Conservation (phyloP, 495 filamentous ascomycete genomes). For the Acidiella bohemica region DNA sequence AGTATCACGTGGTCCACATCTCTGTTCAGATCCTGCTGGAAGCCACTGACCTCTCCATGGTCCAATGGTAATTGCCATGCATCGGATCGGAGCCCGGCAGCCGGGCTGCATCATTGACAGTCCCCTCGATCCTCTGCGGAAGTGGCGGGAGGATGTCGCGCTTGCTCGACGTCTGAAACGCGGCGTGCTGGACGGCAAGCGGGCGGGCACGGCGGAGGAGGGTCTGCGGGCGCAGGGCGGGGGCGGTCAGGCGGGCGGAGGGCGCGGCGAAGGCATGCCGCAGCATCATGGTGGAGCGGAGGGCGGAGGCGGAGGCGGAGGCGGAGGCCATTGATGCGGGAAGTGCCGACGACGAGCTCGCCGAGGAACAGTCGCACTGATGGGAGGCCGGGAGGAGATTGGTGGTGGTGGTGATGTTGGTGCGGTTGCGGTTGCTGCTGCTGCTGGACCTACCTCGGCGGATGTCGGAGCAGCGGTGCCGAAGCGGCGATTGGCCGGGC, state of each 20-base stretch:
- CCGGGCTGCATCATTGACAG: slow-evolving; percentile 70
- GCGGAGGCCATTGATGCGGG: not conserved
- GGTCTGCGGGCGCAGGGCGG: slow-evolving; percentile 12
- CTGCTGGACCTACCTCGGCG: too few species aligned
- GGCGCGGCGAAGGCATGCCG: slow-evolving; percentile 23
- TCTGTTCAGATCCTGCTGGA: not conserved
- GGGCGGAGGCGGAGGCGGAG: slow-evolving; percentile 31
- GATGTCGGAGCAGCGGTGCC: too few species aligned
- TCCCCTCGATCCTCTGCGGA: slow-evolving; percentile 28
- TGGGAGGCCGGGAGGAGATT: too few species aligned
- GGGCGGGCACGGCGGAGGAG: slow-evolving; percentile 17
- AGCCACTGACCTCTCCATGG: slow-evolving; percentile 67
- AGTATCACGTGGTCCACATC: too few species aligned
- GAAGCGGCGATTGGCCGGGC: too few species aligned
- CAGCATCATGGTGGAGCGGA: slow-evolving; percentile 27
- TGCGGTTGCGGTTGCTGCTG: too few species aligned
- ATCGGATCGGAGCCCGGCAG: slow-evolving; percentile 56
- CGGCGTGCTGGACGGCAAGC: slow-evolving; percentile 25
- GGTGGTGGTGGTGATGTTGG: too few species aligned
- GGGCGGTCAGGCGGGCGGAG: slow-evolving; percentile 20
- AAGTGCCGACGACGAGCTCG: slow-evolving; percentile 6
- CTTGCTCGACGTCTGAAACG: slow-evolving; percentile 30
- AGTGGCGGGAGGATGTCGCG: slow-evolving; percentile 35
- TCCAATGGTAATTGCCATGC: slow-evolving; percentile 96
- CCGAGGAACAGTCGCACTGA: too few species aligned